phyloP scores from a whole-genome alignment of 371 early-diverging fungal genomes.

The Thermomucor indicae-seudaticae region DNA sequence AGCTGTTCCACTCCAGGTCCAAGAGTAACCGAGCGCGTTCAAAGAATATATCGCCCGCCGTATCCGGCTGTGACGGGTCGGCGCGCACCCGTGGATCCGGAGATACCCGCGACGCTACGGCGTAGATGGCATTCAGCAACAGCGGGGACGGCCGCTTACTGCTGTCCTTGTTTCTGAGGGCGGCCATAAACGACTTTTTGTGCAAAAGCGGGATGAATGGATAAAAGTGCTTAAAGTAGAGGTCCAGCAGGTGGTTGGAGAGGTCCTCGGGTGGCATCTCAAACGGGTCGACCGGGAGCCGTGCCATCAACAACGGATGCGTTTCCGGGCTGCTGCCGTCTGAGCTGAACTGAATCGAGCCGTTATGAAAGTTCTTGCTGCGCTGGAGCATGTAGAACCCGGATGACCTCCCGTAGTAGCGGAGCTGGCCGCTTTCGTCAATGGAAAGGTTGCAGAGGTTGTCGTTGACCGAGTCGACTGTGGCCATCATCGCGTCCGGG shows the following conservation, averaged over 20 bases:
- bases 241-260: conserved; percentile 57
- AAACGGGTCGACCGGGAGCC: conserved; percentile 25
- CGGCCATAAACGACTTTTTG: conserved; percentile 57
- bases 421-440: conserved; percentile 43
- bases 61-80: conserved; percentile 27
- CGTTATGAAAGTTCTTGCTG: conserved; percentile 31
- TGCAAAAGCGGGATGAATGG: conserved; percentile 66
- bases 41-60: conserved; percentile 44
- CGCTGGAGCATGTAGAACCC: conserved; percentile 43
- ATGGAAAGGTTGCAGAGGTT: conserved; percentile 27
- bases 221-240: conserved; percentile 66
- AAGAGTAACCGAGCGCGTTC: conserved; percentile 39
- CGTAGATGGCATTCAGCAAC: conserved; percentile 46
- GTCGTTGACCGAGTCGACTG: conserved; percentile 6
- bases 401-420: conserved; percentile 45
- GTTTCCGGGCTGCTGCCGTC: conserved; percentile 9
- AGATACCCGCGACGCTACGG: conserved; percentile 40
- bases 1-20: conserved; percentile 39
- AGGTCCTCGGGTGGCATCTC: conserved; percentile 60
- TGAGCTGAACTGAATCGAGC: conserved; percentile 31
- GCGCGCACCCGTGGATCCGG: conserved; percentile 35
- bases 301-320: conserved; percentile 1
- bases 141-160: conserved; percentile 28
- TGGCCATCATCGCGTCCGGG: no score
- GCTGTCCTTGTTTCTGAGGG: conserved; percentile 15